These are phyloP conservation scores for Aegilops sharonensis DNA, from an alignment of 176 grass and related monocot genomes.

Conservation along the genomic window DNA sequence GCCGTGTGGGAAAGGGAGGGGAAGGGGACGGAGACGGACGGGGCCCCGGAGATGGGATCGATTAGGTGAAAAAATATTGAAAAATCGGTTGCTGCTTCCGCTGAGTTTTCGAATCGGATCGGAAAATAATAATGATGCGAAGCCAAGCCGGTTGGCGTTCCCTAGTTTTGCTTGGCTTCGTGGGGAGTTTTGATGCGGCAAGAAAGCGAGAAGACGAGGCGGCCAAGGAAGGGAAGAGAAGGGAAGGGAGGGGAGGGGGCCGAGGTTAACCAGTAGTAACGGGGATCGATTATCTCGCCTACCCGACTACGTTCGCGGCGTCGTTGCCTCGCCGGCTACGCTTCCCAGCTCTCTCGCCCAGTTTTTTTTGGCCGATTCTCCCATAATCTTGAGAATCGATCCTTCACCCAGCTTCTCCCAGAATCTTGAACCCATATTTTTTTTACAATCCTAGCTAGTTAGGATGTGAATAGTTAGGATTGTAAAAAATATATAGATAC, in stretches of 20 bases:
- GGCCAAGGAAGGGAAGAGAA: neutral
- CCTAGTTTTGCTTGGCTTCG: neutral
- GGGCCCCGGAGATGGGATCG: neutral
- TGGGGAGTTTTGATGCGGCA: neutral
- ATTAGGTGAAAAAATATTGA: slow-evolving; percentile 45
- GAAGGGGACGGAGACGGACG: neutral
- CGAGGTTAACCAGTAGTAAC: neutral
- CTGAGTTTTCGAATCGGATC: neutral
- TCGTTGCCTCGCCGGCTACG: slow-evolving; percentile 24
- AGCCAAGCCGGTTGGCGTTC: neutral
- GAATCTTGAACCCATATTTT: no score
- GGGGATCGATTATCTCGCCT: slow-evolving; percentile 15
- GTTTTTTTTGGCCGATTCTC: no score
- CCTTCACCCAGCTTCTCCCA: no score
- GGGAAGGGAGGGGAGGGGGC: neutral
- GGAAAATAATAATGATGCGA: no score
- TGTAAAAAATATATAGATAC: no score
- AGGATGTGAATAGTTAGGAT: no score
- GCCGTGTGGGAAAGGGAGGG: neutral
- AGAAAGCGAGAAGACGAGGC: neutral
- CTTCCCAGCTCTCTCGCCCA: neutral
- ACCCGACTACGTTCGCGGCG: neutral
- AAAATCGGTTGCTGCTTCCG: neutral
- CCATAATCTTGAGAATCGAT: no score
- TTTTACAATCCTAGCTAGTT: no score